Conservation (phyloP, 495 filamentous ascomycete species). For the Hyaloscypha variabilis region DNA sequence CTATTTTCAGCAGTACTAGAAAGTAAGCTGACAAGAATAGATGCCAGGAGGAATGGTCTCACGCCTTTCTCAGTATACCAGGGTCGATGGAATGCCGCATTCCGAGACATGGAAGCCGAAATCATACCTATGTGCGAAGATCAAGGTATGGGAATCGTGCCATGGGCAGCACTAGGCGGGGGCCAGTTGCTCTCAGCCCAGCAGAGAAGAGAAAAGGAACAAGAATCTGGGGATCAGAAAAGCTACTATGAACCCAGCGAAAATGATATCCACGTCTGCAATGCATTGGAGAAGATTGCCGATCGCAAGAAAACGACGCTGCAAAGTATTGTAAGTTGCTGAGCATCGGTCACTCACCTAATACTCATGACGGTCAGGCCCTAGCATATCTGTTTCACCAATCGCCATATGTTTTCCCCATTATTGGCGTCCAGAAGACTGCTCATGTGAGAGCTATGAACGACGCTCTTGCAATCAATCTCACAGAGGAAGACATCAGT, state of each 20-base stretch:
- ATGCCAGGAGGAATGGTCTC: slow-evolving; percentile 62
- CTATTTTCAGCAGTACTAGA: too few relatives aligned
- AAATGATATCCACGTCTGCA: slow-evolving; percentile 41
- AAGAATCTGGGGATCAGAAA: slow-evolving; percentile 39
- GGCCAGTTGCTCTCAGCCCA: slow-evolving; percentile 60
- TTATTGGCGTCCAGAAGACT: slow-evolving; percentile 61
- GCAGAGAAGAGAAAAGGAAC: slow-evolving; percentile 26
- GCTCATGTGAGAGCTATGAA: slow-evolving; percentile 67
- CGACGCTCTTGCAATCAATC: slow-evolving; percentile 57
- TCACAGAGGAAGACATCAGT: slow-evolving; percentile 61
- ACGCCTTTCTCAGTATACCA: slow-evolving; percentile 67
- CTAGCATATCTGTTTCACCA: slow-evolving; percentile 75
- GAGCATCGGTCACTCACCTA: too few relatives aligned
- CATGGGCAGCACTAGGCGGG: slow-evolving; percentile 62
- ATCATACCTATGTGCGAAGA: slow-evolving; percentile 65
- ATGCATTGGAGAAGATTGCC: slow-evolving; percentile 59
- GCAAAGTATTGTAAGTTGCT: slow-evolving; percentile 62
- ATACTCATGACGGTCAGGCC: too few relatives aligned
- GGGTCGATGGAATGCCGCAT: slow-evolving; percentile 59
- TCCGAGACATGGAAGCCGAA: slow-evolving; percentile 69
- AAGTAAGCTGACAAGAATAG: too few relatives aligned
- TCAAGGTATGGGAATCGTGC: slow-evolving; percentile 68
- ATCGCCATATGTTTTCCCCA: slow-evolving; percentile 72
- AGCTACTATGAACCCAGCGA: too few relatives aligned
- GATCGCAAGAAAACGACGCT: slow-evolving; percentile 49